A percentile compares a stretch with the other conserved stretches of the same genome.
phyloP scores from a whole-genome alignment of 2,329 filamentous ascomycete species.

The Rutstroemia sp. region DNA sequence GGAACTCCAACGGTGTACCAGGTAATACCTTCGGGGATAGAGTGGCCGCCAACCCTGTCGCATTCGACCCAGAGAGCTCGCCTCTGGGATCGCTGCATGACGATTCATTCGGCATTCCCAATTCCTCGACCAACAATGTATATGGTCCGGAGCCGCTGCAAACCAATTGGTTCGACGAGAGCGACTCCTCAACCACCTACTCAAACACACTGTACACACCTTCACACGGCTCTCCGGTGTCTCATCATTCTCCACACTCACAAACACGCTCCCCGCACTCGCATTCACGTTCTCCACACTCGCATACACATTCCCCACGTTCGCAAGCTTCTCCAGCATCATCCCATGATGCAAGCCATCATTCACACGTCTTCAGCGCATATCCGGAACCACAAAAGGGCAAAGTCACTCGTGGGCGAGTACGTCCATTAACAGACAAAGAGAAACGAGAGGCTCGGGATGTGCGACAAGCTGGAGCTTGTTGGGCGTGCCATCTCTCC shows the following conservation, averaged over 20 bases:
- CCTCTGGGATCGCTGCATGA: slow-evolving; percentile 22
- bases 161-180: slow-evolving; percentile 17
- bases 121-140: neutral
- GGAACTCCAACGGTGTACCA: slow-evolving; percentile 18
- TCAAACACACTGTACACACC: slow-evolving; percentile 13
- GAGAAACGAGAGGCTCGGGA: slow-evolving; percentile 27
- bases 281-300: slow-evolving; percentile 1
- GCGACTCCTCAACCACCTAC: slow-evolving; percentile 12
- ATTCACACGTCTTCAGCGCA: slow-evolving; percentile 24
- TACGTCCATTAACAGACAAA: slow-evolving; percentile 22
- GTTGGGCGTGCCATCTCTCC: slow-evolving; percentile 30
- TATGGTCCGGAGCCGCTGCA: slow-evolving; percentile 23
- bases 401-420: slow-evolving; percentile 22
- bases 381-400: slow-evolving; percentile 16
- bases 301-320: slow-evolving; percentile 1
- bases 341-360: slow-evolving; percentile 11
- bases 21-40: slow-evolving; percentile 12
- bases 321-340: slow-evolving; percentile 13
- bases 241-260: slow-evolving; percentile 17
- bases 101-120: neutral
- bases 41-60: slow-evolving; percentile 11
- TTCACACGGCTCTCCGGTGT: slow-evolving; percentile 12
- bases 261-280: slow-evolving; percentile 15
- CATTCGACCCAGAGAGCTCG: slow-evolving; percentile 49
- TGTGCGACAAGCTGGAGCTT: slow-evolving; percentile 27